Evolutionary conservation across 208 protist genomes (phyloP).

Genomic region (Leishmania aethiopica): DNA sequence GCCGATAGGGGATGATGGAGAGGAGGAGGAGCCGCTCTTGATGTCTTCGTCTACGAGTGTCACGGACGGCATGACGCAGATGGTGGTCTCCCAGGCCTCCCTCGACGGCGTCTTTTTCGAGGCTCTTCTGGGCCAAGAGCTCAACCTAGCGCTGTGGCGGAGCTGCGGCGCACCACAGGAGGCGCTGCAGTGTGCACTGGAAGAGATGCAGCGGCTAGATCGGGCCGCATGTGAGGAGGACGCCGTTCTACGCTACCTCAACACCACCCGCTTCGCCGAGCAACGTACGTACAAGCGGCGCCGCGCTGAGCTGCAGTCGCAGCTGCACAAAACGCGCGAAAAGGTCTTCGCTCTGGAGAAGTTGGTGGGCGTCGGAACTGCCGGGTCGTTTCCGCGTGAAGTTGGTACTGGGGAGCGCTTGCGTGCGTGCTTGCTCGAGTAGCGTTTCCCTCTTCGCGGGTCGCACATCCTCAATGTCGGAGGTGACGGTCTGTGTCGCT

Average conservation of each 20-base stretch:
- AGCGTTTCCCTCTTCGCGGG: background rate
- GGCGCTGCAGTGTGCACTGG: constrained; percentile 25
- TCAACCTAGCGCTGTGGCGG: constrained; percentile 21
- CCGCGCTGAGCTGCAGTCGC: constrained; percentile 23
- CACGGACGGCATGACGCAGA: constrained; percentile 4
- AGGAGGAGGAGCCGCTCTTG: constrained; percentile 14
- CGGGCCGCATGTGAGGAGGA: constrained; percentile 16
- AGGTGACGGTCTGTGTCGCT: background rate
- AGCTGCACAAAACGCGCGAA: constrained; percentile 17
- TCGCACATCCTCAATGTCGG: background rate
- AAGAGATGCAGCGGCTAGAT: constrained; percentile 24
- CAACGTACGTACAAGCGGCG: constrained; percentile 40
- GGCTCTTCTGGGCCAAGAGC: constrained; percentile 38
- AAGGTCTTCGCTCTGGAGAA: constrained; percentile 50
- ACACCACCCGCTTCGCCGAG: constrained; percentile 39
- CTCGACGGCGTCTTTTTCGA: constrained; percentile 46
- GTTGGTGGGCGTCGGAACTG: constrained; percentile 16
- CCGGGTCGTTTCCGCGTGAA: background rate
- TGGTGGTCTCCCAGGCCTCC: constrained; percentile 10
- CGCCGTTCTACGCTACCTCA: constrained; percentile 24
- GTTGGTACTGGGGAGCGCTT: background rate
- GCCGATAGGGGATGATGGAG: background rate
- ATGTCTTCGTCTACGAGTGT: constrained; percentile 12
- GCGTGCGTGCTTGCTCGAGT: constrained; percentile 6
- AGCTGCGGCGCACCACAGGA: constrained; percentile 10